Conservation (phyloP, 305 asterid species). For the Coffea humblotiana region DNA sequence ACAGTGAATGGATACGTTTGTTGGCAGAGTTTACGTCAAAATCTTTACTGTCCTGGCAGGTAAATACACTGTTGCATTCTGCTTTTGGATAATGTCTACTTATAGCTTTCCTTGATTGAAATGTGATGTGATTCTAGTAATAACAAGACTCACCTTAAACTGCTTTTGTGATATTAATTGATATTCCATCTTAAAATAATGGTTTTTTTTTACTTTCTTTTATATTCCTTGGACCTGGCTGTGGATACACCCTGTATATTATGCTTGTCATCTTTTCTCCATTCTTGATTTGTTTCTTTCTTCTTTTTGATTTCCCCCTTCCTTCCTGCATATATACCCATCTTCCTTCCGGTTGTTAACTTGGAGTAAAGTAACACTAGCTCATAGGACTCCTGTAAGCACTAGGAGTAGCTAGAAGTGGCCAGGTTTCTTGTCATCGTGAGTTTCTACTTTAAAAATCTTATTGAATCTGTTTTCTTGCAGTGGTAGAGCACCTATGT, state of each 20-base stretch:
- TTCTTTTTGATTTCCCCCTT: neutral
- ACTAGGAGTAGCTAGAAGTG: neutral
- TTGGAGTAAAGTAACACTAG: neutral
- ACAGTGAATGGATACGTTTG: slow-evolving; percentile 95
- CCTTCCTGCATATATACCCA: neutral
- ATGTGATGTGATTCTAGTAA: neutral
- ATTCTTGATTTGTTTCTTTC: neutral
- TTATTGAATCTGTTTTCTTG: slow-evolving; percentile 29
- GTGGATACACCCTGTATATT: neutral
- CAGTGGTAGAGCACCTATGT: slow-evolving; percentile 99
- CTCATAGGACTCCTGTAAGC: neutral
- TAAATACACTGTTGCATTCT: slow-evolving; percentile 14
- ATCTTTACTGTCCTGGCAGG: slow-evolving; percentile 99
- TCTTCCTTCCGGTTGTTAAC: neutral
- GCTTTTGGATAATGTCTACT: neutral
- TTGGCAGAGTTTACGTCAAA: slow-evolving; percentile 93
- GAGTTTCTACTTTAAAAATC: slow-evolving; percentile 11
- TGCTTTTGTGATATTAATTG: neutral
- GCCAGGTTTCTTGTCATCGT: neutral
- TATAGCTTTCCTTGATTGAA: neutral
- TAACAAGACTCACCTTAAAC: neutral
- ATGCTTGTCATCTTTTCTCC: neutral
- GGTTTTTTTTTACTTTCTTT: slow-evolving; percentile 11
- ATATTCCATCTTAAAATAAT: neutral
- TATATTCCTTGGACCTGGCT: slow-evolving; percentile 11